These are phyloP conservation scores for Leucogyrophana mollusca DNA, from an alignment of 768 basidiomycete species.

Conservation along the genomic window DNA sequence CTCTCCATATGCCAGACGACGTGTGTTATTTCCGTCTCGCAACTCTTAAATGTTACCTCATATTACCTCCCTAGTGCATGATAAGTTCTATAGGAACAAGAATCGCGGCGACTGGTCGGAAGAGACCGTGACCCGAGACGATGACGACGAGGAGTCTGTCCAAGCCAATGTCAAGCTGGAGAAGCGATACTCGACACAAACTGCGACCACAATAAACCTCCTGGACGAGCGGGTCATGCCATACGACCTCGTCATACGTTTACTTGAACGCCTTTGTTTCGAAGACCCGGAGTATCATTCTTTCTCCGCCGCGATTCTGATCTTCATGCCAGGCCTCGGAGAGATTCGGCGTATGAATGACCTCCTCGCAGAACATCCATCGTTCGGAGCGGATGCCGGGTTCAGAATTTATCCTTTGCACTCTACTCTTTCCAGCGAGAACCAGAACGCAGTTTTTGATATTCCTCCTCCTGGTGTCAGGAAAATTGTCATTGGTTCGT, in stretches of 20 bases:
- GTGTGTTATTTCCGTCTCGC: conserved; percentile 38
- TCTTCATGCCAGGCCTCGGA: conserved; percentile 94
- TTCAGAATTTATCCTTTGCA: conserved; percentile 88
- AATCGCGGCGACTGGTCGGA: conserved; percentile 77
- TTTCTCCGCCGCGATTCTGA: conserved; percentile 78
- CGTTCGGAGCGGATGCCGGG: conserved; percentile 58
- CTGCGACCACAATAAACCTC: conserved; percentile 76
- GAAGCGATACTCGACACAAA: conserved; percentile 77
- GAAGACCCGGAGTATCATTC: conserved; percentile 45
- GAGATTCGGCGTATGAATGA: conserved; percentile 92
- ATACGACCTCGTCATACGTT: conserved; percentile 82
- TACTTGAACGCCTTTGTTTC: conserved; percentile 84
- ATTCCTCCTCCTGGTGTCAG: conserved; percentile 74
- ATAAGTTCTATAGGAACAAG: conserved; percentile 65
- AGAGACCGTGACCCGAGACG: conserved; percentile 52
- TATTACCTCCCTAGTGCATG: conserved; percentile 42
- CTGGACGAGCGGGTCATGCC: conserved; percentile 88
- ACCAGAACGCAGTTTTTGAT: conserved; percentile 89
- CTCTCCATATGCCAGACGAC: conserved; percentile 76
- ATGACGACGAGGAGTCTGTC: conserved; percentile 57
- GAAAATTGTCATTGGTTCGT: conserved; percentile 91
- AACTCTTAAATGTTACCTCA: neutral
- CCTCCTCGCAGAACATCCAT: conserved; percentile 68
- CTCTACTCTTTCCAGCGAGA: conserved; percentile 89
- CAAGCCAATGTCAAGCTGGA: conserved; percentile 53